A percentile compares a stretch with the other conserved stretches of the same genome.
These are phyloP conservation scores for Tetraselmis striata DNA, from an alignment of 139 green algal species.

Conservation along the genomic window DNA sequence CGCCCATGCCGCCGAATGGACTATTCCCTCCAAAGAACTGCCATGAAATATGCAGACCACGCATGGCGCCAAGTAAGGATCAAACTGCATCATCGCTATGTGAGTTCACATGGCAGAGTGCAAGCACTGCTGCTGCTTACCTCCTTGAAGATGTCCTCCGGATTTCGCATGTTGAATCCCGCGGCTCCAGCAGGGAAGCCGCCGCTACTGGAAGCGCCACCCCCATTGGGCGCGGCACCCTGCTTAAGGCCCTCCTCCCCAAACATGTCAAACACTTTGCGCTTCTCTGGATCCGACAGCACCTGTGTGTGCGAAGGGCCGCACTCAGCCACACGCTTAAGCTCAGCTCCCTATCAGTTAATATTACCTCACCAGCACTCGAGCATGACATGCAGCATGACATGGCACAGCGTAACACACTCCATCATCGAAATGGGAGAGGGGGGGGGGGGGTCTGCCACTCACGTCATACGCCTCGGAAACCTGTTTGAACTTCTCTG, in stretches of 20 bases:
- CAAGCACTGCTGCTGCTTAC: slow-evolving; percentile 18
- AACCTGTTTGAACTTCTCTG: slow-evolving; percentile 83
- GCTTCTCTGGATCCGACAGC: slow-evolving; percentile 75
- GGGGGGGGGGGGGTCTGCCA: background rate
- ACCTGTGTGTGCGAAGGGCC: slow-evolving; percentile 51
- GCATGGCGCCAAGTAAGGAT: background rate
- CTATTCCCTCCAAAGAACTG: slow-evolving; percentile 57
- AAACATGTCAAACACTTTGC: slow-evolving; percentile 68
- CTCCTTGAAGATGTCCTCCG: slow-evolving; percentile 75
- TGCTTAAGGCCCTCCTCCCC: slow-evolving; percentile 83
- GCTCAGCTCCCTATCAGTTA: no score
- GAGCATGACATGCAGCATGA: no score
- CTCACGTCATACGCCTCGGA: slow-evolving; percentile 76
- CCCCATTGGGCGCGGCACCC: slow-evolving; percentile 23
- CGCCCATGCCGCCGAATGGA: slow-evolving; percentile 22
- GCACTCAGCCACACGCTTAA: no score
- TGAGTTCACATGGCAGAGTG: background rate
- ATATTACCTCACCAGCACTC: no score
- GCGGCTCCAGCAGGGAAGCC: slow-evolving; percentile 15
- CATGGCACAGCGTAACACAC: background rate
- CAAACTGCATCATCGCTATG: background rate
- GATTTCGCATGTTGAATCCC: slow-evolving; percentile 43
- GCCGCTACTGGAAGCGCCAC: slow-evolving; percentile 13
- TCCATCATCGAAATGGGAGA: background rate
- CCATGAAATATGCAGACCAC: background rate